Evolutionary conservation across 768 basidiomycete species (phyloP).

Genomic region (Clavulina sp.): DNA sequence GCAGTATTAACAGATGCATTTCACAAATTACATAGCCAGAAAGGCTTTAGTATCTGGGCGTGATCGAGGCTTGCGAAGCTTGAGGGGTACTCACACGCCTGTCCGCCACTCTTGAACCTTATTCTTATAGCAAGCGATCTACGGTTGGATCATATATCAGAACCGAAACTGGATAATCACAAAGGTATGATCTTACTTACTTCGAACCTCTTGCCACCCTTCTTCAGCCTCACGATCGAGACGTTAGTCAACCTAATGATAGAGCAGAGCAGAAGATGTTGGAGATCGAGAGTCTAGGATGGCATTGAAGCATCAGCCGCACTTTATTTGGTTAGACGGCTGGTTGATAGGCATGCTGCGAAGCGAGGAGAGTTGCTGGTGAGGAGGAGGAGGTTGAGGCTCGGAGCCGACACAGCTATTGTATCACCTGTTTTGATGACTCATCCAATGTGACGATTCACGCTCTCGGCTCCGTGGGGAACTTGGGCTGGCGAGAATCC

Average conservation of each 20-base stretch:
- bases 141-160: background rate
- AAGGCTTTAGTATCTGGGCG: background rate
- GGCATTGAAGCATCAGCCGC: slow-evolving; percentile 8
- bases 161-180: background rate
- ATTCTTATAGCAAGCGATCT: slow-evolving; percentile 99
- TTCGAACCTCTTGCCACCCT: slow-evolving; percentile 95
- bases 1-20: background rate
- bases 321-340: slow-evolving; percentile 86
- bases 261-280: slow-evolving; percentile 7
- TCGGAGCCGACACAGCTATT: too few relatives aligned
- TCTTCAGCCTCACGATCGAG: slow-evolving; percentile 87
- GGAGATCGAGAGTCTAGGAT: slow-evolving; percentile 1
- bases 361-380: too few relatives aligned
- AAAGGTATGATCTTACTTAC: slow-evolving; percentile 25
- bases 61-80: background rate
- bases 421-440: too few relatives aligned
- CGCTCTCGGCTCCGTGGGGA: too few relatives aligned
- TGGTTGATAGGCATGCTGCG: slow-evolving; percentile 44
- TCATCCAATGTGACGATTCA: too few relatives aligned
- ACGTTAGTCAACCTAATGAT: slow-evolving; percentile 78
- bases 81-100: slow-evolving; percentile 46
- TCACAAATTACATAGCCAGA: background rate
- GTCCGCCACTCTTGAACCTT: slow-evolving; percentile 94
- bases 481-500: too few relatives aligned
- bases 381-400: too few relatives aligned